These are phyloP conservation scores for Umbelopsis sp. DNA, from an alignment of 192 early-diverging fungal genomes.

Conservation along the genomic window DNA sequence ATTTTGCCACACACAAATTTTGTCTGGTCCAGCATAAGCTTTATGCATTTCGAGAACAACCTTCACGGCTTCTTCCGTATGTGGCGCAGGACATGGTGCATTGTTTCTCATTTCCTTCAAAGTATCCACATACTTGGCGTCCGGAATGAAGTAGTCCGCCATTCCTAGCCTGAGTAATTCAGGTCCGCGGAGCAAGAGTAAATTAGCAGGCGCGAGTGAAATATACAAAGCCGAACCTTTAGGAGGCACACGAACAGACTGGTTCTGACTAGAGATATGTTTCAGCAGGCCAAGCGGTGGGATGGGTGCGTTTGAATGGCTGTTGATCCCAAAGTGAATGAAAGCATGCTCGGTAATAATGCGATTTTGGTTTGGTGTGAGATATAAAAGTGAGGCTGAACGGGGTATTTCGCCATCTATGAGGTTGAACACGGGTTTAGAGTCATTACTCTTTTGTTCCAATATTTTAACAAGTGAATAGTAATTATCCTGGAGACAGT, in stretches of 20 bases:
- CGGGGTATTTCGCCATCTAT: conserved; percentile 44
- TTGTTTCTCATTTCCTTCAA: conserved; percentile 40
- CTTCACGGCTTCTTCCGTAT: conserved; percentile 43
- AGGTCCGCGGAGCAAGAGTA: conserved; percentile 42
- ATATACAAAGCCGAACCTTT: conserved; percentile 41
- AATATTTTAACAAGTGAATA: conserved; percentile 32
- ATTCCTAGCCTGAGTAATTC: conserved; percentile 47
- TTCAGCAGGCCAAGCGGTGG: conserved; percentile 18
- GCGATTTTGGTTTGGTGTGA: conserved; percentile 34
- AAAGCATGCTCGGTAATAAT: conserved; percentile 49
- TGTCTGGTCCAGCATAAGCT: conserved; percentile 51
- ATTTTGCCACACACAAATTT: conserved; percentile 47
- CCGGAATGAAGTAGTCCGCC: conserved; percentile 50
- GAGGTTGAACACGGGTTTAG: conserved; percentile 35
- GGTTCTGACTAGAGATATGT: conserved; percentile 5
- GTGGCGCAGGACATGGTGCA: conserved; percentile 48
- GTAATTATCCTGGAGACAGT: conserved; percentile 8
- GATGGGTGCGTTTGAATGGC: conserved; percentile 27
- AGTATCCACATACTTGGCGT: conserved; percentile 40
- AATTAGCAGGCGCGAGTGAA: conserved; percentile 40
- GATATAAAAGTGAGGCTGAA: conserved; percentile 36
- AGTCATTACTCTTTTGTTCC: background rate
- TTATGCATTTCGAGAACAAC: conserved; percentile 42
- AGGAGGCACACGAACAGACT: conserved; percentile 29
- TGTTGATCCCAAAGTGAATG: conserved; percentile 8